Evolutionary conservation across 768 basidiomycete genomes (phyloP).

Genomic region (Crassisporium funariophilum): DNA sequence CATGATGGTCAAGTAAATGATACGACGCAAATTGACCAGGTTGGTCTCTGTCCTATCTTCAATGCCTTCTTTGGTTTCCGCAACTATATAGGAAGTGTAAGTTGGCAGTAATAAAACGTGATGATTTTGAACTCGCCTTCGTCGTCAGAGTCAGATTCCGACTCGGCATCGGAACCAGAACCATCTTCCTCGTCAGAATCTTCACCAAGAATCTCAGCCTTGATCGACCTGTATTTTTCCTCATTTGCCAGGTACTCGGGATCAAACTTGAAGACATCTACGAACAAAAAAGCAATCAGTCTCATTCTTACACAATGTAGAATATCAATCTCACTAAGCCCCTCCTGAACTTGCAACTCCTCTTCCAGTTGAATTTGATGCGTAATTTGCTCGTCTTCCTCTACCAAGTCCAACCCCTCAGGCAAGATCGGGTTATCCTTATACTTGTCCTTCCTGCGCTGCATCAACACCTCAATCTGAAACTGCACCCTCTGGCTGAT

Average conservation of each 20-base stretch:
- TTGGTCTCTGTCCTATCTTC: conserved; percentile 96
- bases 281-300: conserved; percentile 11
- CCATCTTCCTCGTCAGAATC: conserved; percentile 76
- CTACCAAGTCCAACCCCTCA: conserved; percentile 94
- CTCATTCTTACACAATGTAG: background rate
- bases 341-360: conserved; percentile 92
- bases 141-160: conserved; percentile 64
- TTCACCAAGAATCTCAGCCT: conserved; percentile 91
- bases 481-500: conserved; percentile 98
- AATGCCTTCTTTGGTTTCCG: conserved; percentile 83
- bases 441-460: conserved; percentile 97
- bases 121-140: conserved; percentile 39
- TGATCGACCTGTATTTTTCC: conserved; percentile 91
- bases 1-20: conserved; percentile 98
- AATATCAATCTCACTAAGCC: conserved; percentile 68
- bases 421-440: conserved; percentile 96
- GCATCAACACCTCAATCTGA: conserved; percentile 99
- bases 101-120: background rate
- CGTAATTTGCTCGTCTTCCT: conserved; percentile 97
- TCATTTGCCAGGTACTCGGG: conserved; percentile 88
- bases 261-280: conserved; percentile 96
- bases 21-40: conserved; percentile 89
- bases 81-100: conserved; percentile 40
- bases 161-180: conserved; percentile 63
- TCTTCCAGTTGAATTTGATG: conserved; percentile 93